Evolutionary conservation across 441 rosid genomes (phyloP).

Genomic region (Eutrema salsugineum): DNA sequence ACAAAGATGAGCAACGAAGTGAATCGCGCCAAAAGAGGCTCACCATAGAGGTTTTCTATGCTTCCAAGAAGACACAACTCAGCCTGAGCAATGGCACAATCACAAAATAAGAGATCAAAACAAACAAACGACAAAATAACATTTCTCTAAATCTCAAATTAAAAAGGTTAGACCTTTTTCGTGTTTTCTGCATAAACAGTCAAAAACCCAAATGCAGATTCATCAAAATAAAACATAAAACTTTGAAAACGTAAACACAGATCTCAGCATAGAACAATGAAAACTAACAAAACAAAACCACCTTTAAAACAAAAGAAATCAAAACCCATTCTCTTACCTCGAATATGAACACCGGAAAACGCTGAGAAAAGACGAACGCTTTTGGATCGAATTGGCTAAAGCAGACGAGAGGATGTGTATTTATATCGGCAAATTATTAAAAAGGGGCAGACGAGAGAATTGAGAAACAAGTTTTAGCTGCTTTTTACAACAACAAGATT

Average conservation of each 20-base stretch:
- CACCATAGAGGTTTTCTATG: slow-evolving; percentile 74
- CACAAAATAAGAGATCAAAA: slow-evolving; percentile 39
- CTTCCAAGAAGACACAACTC: slow-evolving; percentile 51
- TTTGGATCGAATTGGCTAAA: slow-evolving; percentile 15
- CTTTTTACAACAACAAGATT: slow-evolving; percentile 30
- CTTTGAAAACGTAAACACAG: slow-evolving; percentile 17
- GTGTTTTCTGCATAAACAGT: not conserved
- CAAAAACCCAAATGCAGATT: slow-evolving; percentile 14
- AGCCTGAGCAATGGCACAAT: slow-evolving; percentile 56
- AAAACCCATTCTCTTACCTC: slow-evolving; percentile 33
- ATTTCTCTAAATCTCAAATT: slow-evolving; percentile 37
- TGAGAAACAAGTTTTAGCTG: slow-evolving; percentile 7
- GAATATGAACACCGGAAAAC: slow-evolving; percentile 19
- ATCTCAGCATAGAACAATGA: slow-evolving; percentile 12
- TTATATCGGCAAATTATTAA: not conserved
- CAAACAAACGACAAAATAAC: slow-evolving; percentile 26
- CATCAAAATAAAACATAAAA: slow-evolving; percentile 7
- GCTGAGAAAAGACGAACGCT: slow-evolving; percentile 14
- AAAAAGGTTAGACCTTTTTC: slow-evolving; percentile 11
- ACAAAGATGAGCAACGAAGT: slow-evolving; percentile 11
- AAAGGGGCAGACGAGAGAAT: not conserved
- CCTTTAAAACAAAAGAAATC: not conserved
- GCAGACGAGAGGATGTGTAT: slow-evolving; percentile 6
- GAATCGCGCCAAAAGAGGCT: slow-evolving; percentile 43
- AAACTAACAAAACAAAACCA: slow-evolving; percentile 6